phyloP scores from a whole-genome alignment of 1,284 basidiomycete genomes.

The Gomphus sp. region DNA sequence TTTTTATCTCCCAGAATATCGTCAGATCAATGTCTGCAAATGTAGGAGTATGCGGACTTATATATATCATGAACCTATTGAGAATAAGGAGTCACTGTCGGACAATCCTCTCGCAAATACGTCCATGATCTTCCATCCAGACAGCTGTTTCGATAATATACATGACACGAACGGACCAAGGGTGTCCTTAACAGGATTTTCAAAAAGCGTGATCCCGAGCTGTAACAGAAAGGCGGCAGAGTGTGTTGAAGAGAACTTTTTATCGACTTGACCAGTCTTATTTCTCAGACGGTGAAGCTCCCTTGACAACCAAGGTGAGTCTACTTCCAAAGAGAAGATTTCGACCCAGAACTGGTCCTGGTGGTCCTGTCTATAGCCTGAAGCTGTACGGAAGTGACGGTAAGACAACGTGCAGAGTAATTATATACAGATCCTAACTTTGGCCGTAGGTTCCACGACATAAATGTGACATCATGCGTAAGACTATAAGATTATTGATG shows the following conservation, averaged over 20 bases:
- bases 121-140: constrained; percentile 65
- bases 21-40: constrained; percentile 37
- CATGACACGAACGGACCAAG: constrained; percentile 35
- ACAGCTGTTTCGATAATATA: constrained; percentile 43
- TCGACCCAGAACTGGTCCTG: constrained; percentile 37
- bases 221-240: constrained; percentile 38
- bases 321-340: constrained; percentile 40
- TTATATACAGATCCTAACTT: constrained; percentile 32
- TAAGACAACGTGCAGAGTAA: constrained; percentile 10
- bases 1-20: constrained; percentile 33
- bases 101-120: constrained; percentile 49
- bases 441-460: constrained; percentile 18
- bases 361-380: constrained; percentile 30
- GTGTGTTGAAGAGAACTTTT: constrained; percentile 33
- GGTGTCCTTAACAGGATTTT: constrained; percentile 30
- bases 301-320: constrained; percentile 32
- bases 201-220: constrained; percentile 24
- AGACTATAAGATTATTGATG: too few relatives aligned
- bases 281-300: constrained; percentile 21
- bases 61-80: constrained; percentile 24
- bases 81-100: constrained; percentile 48
- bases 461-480: neutral
- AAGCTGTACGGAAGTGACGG: constrained; percentile 21
- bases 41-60: neutral
- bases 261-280: constrained; percentile 22